phyloP scores from a whole-genome alignment of 345 rosid genomes.

The Leavenworthia alabamica region DNA sequence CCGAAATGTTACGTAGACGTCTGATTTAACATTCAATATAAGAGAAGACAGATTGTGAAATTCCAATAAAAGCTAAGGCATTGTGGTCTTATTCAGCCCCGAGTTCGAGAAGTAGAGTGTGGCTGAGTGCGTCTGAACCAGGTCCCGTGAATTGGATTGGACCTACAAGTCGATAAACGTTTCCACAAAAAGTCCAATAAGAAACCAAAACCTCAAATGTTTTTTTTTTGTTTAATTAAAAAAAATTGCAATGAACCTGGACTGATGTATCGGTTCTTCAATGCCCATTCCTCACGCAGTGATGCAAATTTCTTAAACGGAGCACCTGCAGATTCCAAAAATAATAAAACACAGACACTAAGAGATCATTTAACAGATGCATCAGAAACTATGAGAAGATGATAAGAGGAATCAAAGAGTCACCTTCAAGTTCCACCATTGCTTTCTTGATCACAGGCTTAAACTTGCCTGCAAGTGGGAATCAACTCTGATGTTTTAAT shows the following conservation, averaged over 20 bases:
- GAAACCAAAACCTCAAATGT: not conserved
- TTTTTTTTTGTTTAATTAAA: not conserved
- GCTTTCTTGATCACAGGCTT: slow-evolving; percentile 99
- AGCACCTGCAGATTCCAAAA: slow-evolving; percentile 47
- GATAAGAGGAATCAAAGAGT: not conserved
- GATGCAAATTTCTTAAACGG: slow-evolving; percentile 85
- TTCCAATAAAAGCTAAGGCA: not conserved
- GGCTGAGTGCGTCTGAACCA: slow-evolving; percentile 54
- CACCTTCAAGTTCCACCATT: slow-evolving; percentile 99
- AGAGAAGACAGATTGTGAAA: not conserved
- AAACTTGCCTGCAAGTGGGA: slow-evolving; percentile 60
- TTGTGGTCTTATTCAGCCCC: slow-evolving; percentile 38
- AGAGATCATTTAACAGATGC: not conserved
- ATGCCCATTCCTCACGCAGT: slow-evolving; percentile 77
- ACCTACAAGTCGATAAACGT: slow-evolving; percentile 40
- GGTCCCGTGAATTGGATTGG: slow-evolving; percentile 94
- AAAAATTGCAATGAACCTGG: slow-evolving; percentile 54
- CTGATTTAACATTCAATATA: not conserved
- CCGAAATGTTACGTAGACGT: not conserved
- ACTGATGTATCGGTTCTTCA: slow-evolving; percentile 72
- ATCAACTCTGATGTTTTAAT: not conserved
- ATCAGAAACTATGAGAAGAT: not conserved
- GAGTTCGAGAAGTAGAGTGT: slow-evolving; percentile 72
- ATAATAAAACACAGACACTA: not conserved
- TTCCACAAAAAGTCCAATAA: not conserved